A percentile compares a stretch with the other conserved stretches of the same genome.
Evolutionary conservation across 2,329 filamentous ascomycete genomes (phyloP).

Genomic region (Talaromyces sp.): DNA sequence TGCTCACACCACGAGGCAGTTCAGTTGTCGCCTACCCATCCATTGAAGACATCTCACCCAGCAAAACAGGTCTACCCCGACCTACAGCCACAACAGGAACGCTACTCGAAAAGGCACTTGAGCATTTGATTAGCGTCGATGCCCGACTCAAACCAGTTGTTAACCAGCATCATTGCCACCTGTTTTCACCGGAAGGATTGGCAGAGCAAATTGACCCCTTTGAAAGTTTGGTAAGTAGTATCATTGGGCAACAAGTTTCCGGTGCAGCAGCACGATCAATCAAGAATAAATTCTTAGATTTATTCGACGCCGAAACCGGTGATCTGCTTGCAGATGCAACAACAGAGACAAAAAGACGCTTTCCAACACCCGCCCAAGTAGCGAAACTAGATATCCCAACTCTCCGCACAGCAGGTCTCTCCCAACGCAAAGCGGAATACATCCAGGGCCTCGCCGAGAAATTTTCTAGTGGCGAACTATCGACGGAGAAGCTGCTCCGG

Average conservation of each 20-base stretch:
- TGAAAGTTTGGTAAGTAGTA: conserved; percentile 74
- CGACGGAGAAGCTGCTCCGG: conserved; percentile 68
- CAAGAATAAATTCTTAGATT: conserved; percentile 73
- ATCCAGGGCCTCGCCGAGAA: conserved; percentile 79
- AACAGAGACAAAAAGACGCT: conserved; percentile 38
- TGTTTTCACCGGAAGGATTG: conserved; percentile 80
- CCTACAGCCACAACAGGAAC: conserved; percentile 63
- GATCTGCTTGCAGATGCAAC: conserved; percentile 7
- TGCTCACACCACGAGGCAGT: conserved; percentile 49
- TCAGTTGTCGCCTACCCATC: conserved; percentile 49
- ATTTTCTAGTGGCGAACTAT: conserved; percentile 72
- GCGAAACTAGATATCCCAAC: conserved; percentile 59
- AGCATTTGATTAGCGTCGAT: conserved; percentile 71
- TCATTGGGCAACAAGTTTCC: conserved; percentile 95
- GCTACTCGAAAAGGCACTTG: conserved; percentile 70
- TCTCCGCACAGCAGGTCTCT: conserved; percentile 81
- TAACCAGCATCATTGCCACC: conserved; percentile 68
- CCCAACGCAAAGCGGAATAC: conserved; percentile 94
- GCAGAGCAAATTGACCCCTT: conserved; percentile 86
- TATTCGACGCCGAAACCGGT: conserved; percentile 57
- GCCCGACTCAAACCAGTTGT: conserved; percentile 68
- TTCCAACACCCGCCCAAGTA: conserved; percentile 76
- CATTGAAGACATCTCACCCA: conserved; percentile 36
- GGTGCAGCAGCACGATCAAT: conserved; percentile 88
- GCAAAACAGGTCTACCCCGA: conserved; percentile 37